Evolutionary conservation across 768 basidiomycete genomes (phyloP).

Genomic region (Termitomyces titanicus): DNA sequence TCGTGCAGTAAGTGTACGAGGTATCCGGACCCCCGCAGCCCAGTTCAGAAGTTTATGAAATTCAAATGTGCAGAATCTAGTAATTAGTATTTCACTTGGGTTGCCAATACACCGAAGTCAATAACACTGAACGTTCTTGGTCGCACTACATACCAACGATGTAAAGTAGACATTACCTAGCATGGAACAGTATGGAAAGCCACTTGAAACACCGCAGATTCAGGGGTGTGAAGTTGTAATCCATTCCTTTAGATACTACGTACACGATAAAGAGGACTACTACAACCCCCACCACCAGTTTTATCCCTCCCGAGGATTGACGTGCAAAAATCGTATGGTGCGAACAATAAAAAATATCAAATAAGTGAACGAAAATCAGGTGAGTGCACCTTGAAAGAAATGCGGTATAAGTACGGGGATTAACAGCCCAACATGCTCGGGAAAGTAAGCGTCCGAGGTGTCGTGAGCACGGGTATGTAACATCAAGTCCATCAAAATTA

Average conservation of each 20-base stretch:
- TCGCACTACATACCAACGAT: too few species aligned
- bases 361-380: background rate
- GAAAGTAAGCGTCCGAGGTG: conserved; percentile 1
- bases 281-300: conserved; percentile 5
- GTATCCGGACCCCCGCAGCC: too few species aligned
- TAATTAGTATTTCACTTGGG: too few species aligned
- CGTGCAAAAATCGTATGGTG: conserved; percentile 1
- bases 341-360: background rate
- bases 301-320: conserved; percentile 11
- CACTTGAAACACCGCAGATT: too few species aligned
- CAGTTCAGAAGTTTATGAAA: too few species aligned
- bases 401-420: background rate
- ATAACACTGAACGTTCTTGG: too few species aligned
- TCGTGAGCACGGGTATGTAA: background rate
- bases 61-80: too few species aligned
- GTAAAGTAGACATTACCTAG: too few species aligned
- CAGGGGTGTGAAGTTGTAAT: too few species aligned
- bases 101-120: too few species aligned
- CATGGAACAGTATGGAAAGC: too few species aligned
- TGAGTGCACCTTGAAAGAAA: background rate
- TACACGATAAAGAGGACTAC: background rate
- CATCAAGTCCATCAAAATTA: background rate
- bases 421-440: conserved; percentile 5
- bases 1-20: too few species aligned
- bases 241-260: background rate